Evolutionary conservation across 805 yeast species (phyloP).

Genomic region (Candida lessepsii): DNA sequence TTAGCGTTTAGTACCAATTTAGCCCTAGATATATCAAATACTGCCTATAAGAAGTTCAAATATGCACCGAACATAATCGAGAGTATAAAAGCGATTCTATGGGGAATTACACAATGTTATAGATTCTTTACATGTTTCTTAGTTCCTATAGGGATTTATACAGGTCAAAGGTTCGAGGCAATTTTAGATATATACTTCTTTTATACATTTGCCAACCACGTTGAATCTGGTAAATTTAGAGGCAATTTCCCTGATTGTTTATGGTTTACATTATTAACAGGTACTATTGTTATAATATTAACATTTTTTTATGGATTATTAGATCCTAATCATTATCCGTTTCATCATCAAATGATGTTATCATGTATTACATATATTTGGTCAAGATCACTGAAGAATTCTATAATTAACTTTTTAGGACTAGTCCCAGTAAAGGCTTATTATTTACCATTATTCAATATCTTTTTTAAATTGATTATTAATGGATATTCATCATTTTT

Average conservation of each 20-base stretch:
- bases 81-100: neutral
- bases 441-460: slow-evolving; percentile 46
- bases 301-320: slow-evolving; percentile 28
- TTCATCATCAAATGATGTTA: slow-evolving; percentile 41
- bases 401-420: slow-evolving; percentile 52
- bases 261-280: slow-evolving; percentile 50
- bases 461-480: slow-evolving; percentile 34
- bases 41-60: neutral
- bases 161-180: slow-evolving; percentile 24
- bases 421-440: slow-evolving; percentile 55
- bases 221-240: slow-evolving; percentile 51
- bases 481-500: slow-evolving; percentile 42
- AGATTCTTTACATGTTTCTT: slow-evolving; percentile 51
- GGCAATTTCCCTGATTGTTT: slow-evolving; percentile 53
- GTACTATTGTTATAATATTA: slow-evolving; percentile 44
- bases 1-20: neutral
- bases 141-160: slow-evolving; percentile 37
- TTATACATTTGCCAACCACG: slow-evolving; percentile 54
- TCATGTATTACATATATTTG: slow-evolving; percentile 61
- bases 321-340: slow-evolving; percentile 16
- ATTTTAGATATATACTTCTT: slow-evolving; percentile 54
- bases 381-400: slow-evolving; percentile 56
- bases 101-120: slow-evolving; percentile 8
- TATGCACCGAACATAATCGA: slow-evolving; percentile 1
- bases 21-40: neutral